phyloP scores from a whole-genome alignment of 352 stramenopile genomes.

The Pilasporangium apinafurcum region DNA sequence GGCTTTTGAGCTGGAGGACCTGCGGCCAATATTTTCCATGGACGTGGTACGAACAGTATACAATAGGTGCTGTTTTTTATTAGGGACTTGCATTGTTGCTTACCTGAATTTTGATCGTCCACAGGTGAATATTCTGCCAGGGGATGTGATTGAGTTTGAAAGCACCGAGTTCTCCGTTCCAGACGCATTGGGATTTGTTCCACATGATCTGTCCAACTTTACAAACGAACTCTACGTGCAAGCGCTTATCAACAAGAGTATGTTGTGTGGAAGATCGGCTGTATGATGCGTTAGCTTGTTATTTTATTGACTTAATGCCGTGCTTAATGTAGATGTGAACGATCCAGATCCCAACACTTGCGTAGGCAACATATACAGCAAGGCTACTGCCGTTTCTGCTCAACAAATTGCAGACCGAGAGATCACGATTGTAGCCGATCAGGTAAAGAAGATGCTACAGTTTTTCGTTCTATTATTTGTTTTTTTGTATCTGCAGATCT shows the following conservation, averaged over 20 bases:
- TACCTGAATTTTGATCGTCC: neutral
- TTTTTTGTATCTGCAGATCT: neutral
- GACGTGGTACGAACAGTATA: slow-evolving; percentile 28
- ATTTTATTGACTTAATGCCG: neutral
- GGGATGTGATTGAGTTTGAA: slow-evolving; percentile 60
- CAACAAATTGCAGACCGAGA: too few species aligned
- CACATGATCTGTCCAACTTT: slow-evolving; percentile 42
- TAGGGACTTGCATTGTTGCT: neutral
- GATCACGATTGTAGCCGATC: slow-evolving; percentile 45
- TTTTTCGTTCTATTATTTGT: neutral
- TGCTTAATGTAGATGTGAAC: slow-evolving; percentile 27
- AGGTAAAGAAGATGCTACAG: slow-evolving; percentile 13
- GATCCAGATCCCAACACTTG: slow-evolving; percentile 64
- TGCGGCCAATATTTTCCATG: slow-evolving; percentile 56
- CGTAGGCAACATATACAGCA: slow-evolving; percentile 58
- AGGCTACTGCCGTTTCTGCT: too few species aligned
- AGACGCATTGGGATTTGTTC: slow-evolving; percentile 54
- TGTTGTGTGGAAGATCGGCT: neutral
- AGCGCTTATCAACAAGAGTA: slow-evolving; percentile 59
- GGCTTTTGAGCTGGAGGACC: slow-evolving; percentile 48
- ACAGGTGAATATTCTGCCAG: slow-evolving; percentile 36
- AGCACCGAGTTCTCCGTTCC: slow-evolving; percentile 52
- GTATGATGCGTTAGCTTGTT: neutral
- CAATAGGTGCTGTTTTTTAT: slow-evolving; percentile 4
- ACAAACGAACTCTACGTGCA: slow-evolving; percentile 43